Evolutionary conservation across 192 early-diverging fungal genomes (phyloP), one percentile per base, ranked within the genome.

Genomic region (Podila minutissima): DNA sequence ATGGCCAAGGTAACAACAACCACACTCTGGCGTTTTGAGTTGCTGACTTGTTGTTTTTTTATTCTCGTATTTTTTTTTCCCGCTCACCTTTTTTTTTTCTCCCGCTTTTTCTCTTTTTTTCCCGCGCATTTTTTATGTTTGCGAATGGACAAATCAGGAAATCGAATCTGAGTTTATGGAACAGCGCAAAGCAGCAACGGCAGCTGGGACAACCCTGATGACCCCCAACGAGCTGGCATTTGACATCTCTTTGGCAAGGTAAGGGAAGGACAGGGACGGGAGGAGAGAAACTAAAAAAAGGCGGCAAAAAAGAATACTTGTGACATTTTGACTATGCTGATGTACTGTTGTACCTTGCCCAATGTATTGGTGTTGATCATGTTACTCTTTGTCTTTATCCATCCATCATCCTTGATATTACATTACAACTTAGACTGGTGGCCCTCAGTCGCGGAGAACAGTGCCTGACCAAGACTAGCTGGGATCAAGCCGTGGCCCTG

Each of bases 1-100:
- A 82, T 92, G 48, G 92, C 93, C 4, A 85, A 93, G 67, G 86
- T 83, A 83, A 62, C 10, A 9, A 28, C 22, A 26, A 9, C 10
- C 13, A n/a, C 33, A 31, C 29, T 32, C n/a, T 46, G 41, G 41
- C 15, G 41, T 46, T 46, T 46, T 15, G 41, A 46, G 13, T 2
- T 46, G 13, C 41, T 17, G 15, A 46, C 41, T 15, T 46, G 41
- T 46, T 29, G 29, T 12, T 17, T 46, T 12, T 17, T 46, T 53
- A 53, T 53, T 38, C 59, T 58, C 57, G 28, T 2, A 28, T 60
- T 33, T 28, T 59, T 20, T 59, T 20, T 59, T 59, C 8, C 41
- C 35, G 41, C 26, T 22, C 37, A 41, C 32, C 41, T 59, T 57
- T 49, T 59, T 64, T 64, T 55, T 49, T 59, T 57, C 57, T 74